Evolutionary conservation across 192 early-diverging fungal species (phyloP).

Genomic region (Coemansia reversa): DNA sequence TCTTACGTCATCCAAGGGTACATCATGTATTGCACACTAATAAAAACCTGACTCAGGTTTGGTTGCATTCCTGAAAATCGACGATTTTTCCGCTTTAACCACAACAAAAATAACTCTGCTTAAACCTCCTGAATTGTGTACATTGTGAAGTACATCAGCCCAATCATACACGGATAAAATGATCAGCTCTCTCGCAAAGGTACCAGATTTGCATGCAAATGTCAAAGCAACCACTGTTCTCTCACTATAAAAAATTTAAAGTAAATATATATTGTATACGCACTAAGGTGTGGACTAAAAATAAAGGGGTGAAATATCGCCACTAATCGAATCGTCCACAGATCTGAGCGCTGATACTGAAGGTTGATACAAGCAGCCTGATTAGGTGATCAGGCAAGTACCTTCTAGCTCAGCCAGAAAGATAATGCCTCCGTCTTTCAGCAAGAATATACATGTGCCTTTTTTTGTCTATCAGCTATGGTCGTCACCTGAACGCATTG

Average conservation of each 20-base stretch:
- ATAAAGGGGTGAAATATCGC: too few relatives aligned
- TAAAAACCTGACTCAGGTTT: not conserved
- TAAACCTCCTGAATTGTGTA: too few relatives aligned
- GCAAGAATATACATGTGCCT: too few relatives aligned
- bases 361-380: not conserved
- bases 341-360: too few relatives aligned
- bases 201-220: not conserved
- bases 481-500: not conserved
- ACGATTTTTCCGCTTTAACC: not conserved
- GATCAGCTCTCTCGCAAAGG: not conserved
- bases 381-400: not conserved
- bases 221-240: not conserved
- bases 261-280: too few relatives aligned
- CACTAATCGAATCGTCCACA: too few relatives aligned
- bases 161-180: not conserved
- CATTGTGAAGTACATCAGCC: not conserved
- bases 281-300: too few relatives aligned
- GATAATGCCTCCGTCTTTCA: too few relatives aligned
- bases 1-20: not conserved
- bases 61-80: not conserved
- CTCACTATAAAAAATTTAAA: too few relatives aligned
- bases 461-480: not conserved
- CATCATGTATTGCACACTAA: not conserved
- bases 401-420: too few relatives aligned
- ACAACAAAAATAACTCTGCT: too few relatives aligned